Conservation (phyloP, 2,329 filamentous ascomycete genomes). For the Orbilia javanica region DNA sequence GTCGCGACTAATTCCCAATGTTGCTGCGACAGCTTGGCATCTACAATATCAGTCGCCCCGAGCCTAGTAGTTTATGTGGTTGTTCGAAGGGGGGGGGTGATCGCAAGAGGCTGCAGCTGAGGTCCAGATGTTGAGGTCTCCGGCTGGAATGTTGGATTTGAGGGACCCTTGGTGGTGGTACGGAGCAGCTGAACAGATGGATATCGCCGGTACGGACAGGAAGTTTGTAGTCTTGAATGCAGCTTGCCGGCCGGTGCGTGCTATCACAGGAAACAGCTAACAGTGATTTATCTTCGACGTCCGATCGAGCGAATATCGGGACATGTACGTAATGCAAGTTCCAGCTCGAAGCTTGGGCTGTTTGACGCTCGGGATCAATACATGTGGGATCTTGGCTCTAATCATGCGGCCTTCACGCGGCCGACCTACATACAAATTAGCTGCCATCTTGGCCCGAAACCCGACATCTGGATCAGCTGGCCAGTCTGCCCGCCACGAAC, state of each 20-base stretch:
- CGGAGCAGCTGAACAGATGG: constrained; percentile 4
- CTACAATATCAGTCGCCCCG: not conserved
- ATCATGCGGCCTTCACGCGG: constrained; percentile 11
- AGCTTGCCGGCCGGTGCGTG: not conserved
- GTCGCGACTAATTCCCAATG: constrained; percentile 8
- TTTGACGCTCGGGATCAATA: not conserved
- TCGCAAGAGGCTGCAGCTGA: not conserved
- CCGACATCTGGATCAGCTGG: constrained; percentile 17
- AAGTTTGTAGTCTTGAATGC: not conserved
- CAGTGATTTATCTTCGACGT: not conserved
- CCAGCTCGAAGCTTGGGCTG: not conserved
- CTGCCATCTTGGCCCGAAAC: constrained; percentile 23
- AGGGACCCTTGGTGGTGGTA: not conserved
- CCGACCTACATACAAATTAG: not conserved
- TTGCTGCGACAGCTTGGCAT: constrained; percentile 10
- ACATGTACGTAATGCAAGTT: constrained; percentile 20
- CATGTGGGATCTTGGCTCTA: not conserved
- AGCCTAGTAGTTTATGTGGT: not conserved
- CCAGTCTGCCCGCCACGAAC: not conserved
- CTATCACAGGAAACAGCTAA: not conserved
- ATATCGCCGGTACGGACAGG: not conserved
- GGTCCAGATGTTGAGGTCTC: not conserved
- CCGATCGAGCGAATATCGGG: constrained; percentile 15
- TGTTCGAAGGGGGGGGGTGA: not conserved
- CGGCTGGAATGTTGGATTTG: not conserved